Percentiles rank a stretch among this genome's conserved stretches.
Evolutionary conservation across 495 filamentous ascomycete species (phyloP).

Genomic region (Physcia stellaris): DNA sequence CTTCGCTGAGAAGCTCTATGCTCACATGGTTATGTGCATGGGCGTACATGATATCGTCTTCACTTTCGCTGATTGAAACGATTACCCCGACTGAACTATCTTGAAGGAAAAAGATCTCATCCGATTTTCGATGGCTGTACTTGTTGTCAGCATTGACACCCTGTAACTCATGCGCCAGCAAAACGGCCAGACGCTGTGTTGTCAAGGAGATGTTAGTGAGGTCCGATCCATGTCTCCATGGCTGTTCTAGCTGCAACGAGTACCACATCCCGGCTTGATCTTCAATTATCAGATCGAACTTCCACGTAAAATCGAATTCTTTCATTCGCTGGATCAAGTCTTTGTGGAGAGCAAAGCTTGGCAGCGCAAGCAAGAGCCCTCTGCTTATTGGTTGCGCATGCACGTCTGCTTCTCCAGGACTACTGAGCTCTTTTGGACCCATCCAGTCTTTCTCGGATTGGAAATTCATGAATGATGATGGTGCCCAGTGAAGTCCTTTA

Average conservation of each 20-base stretch:
- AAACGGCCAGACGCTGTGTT: neutral
- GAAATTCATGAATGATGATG: slow-evolving; percentile 1
- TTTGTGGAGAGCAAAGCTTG: neutral
- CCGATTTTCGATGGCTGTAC: neutral
- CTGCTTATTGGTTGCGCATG: neutral
- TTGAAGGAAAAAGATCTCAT: neutral
- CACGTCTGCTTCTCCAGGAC: neutral
- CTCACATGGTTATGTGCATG: slow-evolving; percentile 1
- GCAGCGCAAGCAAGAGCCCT: slow-evolving; percentile 1
- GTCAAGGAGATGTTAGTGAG: neutral
- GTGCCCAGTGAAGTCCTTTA: slow-evolving; percentile 1
- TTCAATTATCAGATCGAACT: neutral
- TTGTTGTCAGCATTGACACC: neutral
- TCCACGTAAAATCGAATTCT: slow-evolving; percentile 1
- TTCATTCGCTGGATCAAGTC: neutral
- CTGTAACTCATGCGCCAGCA: neutral
- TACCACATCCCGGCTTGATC: slow-evolving; percentile 1
- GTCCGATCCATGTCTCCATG: slow-evolving; percentile 1
- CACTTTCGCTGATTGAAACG: neutral
- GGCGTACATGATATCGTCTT: neutral
- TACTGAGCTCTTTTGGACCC: neutral
- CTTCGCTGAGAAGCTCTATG: neutral
- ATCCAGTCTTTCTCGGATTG: slow-evolving; percentile 1
- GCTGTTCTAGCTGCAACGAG: neutral
- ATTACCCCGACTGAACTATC: neutral